Evolutionary conservation across 2,329 filamentous ascomycete genomes (phyloP), one percentile per base, ranked within the genome.

Genomic region (Exserohilum turcica): DNA sequence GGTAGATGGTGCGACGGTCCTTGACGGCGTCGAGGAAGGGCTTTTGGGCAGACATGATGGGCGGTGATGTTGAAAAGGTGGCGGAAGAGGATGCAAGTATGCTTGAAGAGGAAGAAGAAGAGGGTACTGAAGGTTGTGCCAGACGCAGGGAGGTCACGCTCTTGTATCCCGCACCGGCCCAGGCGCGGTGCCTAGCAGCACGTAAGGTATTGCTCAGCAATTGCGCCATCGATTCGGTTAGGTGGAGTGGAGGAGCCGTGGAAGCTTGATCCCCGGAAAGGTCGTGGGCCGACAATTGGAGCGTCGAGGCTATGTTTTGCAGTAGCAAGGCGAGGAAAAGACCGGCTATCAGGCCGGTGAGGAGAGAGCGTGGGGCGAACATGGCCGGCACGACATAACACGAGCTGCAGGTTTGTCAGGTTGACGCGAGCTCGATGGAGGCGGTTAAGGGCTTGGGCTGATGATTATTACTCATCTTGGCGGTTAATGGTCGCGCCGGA

Each of bases 1-100:
- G 75, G 79, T 92, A 91, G 80, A 82, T 77, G 71, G 84, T 83
- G 76, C 89, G 88, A 72, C 90, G 88, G 74, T 78, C 74, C 79
- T 85, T 83, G 80, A 89, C 74, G 70, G 85, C 82, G 57, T 86
- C 79, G 73, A 91, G 75, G 78, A 91, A 80, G 58, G 79, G 35
- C 67, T 74, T 74, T 18, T 61, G 53, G 35, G 46, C 29, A 43
- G 75, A 66, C 76, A 79, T 79, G 28, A 58, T 74, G 56, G 68
- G 43, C 38, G 66, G 48, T 28, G 63, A 59, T 33, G 64, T 57
- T 2, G 64, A 66, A 45, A 64, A 53, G 29, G 35, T 27, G 39
- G 29, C 27, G 32, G 46, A 31, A 16, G 50, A 48, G 28, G 51
- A 39, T 32, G 57, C 46, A 43, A 52, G 36, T 27, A 32, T 2